Base-by-base conservation (phyloP, 129 eudicot genomes). In the Logfia minima region DNA sequence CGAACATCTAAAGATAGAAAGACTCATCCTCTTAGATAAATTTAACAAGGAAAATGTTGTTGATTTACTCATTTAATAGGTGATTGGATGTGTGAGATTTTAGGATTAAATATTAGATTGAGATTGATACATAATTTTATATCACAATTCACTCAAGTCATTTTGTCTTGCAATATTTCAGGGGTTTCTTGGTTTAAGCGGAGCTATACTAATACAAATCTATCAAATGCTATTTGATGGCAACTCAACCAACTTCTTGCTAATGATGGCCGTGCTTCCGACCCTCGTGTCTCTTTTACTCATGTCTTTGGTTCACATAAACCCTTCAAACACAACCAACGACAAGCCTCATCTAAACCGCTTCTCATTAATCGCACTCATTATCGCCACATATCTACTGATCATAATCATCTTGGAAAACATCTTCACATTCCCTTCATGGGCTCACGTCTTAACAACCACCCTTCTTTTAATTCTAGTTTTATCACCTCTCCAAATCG, bases 161-260 rank as follows among this genome's bases (percentile, higher is more conserved):
- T 2, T 29, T 29, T 29, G 0, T 29, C 32, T 29, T 29, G 32
- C 4, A 29, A 29, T 72, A 66, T 78, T 13, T 34, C 92, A 94
- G 98, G 97, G 97, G 3, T 94, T 89, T 86, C 88, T 91, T n/a
- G 98, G 98, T 22, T 75, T 94, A 34, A 94, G 97, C 70, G 97
- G 97, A 76, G 98, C 98, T 53, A 75, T 94, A 6, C 66, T 94
- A 28, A 87, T 94, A 23, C 98, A 94, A 82, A 75, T 89, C 22
- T 94, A 91, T 59, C 85, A 83, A 5, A 80, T 87, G 55, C 59
- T 89, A 31, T 85, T 89, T 21, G 35, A 76, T 5, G 89, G 86
- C 53, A 84, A 87, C 29, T 96, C 93, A 9, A 86, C 84, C 70
- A 70, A 80, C 61, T 89, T 89, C 81, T 51, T 94, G 4, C 70